These are phyloP conservation scores for Trametes maxima DNA, from an alignment of 768 basidiomycete species.

Conservation along the genomic window DNA sequence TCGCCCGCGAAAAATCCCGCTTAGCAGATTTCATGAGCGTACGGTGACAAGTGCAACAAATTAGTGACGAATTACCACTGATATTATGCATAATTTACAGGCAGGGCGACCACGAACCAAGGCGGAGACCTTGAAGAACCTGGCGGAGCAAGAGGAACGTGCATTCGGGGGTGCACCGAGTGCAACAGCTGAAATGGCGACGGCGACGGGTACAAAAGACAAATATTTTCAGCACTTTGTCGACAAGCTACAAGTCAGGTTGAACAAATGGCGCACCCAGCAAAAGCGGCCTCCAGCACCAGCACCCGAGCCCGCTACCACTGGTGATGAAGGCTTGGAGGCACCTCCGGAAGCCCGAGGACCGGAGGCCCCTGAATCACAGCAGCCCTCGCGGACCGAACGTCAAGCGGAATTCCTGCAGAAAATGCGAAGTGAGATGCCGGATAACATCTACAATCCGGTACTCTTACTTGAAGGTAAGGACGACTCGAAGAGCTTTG, in stretches of 20 bases:
- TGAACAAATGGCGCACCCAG: slow-evolving; percentile 21
- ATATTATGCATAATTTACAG: slow-evolving; percentile 36
- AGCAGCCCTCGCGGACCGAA: no score
- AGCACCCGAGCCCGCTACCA: no score
- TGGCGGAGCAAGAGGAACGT: not conserved
- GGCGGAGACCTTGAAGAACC: not conserved
- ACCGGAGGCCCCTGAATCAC: no score
- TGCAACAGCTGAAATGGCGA: slow-evolving; percentile 17
- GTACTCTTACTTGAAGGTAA: no score
- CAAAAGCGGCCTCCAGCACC: no score
- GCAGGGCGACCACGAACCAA: slow-evolving; percentile 15
- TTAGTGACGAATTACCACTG: not conserved
- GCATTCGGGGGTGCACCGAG: not conserved
- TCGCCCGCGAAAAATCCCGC: no score
- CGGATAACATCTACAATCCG: not conserved
- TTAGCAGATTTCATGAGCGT: not conserved
- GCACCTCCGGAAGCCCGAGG: no score
- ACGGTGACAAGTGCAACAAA: no score
- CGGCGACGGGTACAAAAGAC: slow-evolving; percentile 38
- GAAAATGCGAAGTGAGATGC: slow-evolving; percentile 25
- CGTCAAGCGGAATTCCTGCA: slow-evolving; percentile 38
- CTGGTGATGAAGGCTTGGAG: no score
- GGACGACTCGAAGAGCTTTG: no score
- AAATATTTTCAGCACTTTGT: slow-evolving; percentile 34
- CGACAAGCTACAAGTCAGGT: slow-evolving; percentile 23